phyloP scores from a whole-genome alignment of 805 yeast genomes.

The Candida tallmaniae region DNA sequence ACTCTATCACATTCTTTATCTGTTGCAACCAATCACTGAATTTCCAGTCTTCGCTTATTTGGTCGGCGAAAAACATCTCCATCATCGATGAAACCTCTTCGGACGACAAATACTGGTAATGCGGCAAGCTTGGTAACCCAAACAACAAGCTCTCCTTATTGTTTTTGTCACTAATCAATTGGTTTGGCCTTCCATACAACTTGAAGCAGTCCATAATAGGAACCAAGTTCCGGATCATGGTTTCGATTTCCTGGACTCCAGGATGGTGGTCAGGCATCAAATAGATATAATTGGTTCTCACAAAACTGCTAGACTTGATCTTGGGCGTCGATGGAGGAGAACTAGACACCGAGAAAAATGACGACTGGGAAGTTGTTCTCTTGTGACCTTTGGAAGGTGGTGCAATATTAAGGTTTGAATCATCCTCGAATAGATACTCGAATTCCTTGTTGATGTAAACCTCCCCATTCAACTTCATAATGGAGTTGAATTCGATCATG shows the following conservation, averaged over 20 bases:
- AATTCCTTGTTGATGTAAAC: conserved; percentile 42
- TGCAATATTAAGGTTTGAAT: not conserved
- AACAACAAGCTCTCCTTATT: conserved; percentile 64
- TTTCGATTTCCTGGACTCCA: conserved; percentile 68
- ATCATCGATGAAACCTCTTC: conserved; percentile 20
- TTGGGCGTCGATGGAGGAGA: conserved; percentile 16
- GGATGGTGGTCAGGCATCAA: conserved; percentile 71
- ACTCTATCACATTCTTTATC: conserved; percentile 16
- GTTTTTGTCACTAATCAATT: conserved; percentile 67
- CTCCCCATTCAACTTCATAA: conserved; percentile 54
- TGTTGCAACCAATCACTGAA: conserved; percentile 24
- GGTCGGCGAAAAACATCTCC: conserved; percentile 14
- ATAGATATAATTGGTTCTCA: conserved; percentile 43
- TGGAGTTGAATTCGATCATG: conserved; percentile 53
- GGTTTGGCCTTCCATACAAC: conserved; percentile 70
- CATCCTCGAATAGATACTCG: conserved; percentile 26
- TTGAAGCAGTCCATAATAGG: conserved; percentile 69
- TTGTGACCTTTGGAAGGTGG: conserved; percentile 5
- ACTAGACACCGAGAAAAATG: conserved; percentile 14
- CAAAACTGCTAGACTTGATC: conserved; percentile 14
- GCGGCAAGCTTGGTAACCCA: conserved; percentile 73
- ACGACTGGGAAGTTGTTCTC: conserved; percentile 11
- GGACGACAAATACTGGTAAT: conserved; percentile 49
- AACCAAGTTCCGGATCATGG: conserved; percentile 63
- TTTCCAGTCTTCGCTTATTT: conserved; percentile 23